phyloP scores from a whole-genome alignment of 1,284 basidiomycete species.

The Marasmius tenuissimus region DNA sequence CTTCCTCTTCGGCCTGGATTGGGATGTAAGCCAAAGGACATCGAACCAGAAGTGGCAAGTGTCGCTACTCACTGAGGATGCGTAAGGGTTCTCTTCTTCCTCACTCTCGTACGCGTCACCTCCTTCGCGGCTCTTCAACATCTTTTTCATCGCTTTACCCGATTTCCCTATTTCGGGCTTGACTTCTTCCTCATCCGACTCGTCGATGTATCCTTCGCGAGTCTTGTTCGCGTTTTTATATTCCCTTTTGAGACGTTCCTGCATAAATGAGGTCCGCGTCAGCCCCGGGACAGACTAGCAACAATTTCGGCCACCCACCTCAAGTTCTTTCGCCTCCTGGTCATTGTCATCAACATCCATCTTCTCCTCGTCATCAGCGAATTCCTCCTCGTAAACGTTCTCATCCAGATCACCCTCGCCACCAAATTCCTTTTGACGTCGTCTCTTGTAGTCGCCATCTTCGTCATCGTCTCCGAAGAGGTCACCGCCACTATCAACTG shows the following conservation, averaged over 20 bases:
- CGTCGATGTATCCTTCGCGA: slow-evolving; percentile 67
- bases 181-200: slow-evolving; percentile 70
- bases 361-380: slow-evolving; percentile 86
- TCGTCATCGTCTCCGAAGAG: slow-evolving; percentile 75
- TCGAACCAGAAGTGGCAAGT: neutral
- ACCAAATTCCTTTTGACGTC: slow-evolving; percentile 58
- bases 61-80: slow-evolving; percentile 58
- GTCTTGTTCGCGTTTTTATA: slow-evolving; percentile 77
- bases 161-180: slow-evolving; percentile 61
- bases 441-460: slow-evolving; percentile 46
- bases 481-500: slow-evolving; percentile 61
- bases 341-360: slow-evolving; percentile 75
- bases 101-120: slow-evolving; percentile 79
- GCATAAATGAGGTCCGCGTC: neutral
- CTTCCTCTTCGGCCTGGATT: slow-evolving; percentile 62
- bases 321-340: slow-evolving; percentile 83
- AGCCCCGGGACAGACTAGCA: slow-evolving; percentile 15
- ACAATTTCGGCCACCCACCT: slow-evolving; percentile 42
- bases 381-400: slow-evolving; percentile 80
- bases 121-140: slow-evolving; percentile 72
- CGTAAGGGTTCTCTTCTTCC: slow-evolving; percentile 80
- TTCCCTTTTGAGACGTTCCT: slow-evolving; percentile 85
- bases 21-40: slow-evolving; percentile 12
- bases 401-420: slow-evolving; percentile 80
- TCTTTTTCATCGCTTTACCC: slow-evolving; percentile 76